A percentile compares a stretch with the other conserved stretches of the same genome.
Conservation (phyloP, 2,329 filamentous ascomycete genomes). For the Elsinoe batatas region DNA sequence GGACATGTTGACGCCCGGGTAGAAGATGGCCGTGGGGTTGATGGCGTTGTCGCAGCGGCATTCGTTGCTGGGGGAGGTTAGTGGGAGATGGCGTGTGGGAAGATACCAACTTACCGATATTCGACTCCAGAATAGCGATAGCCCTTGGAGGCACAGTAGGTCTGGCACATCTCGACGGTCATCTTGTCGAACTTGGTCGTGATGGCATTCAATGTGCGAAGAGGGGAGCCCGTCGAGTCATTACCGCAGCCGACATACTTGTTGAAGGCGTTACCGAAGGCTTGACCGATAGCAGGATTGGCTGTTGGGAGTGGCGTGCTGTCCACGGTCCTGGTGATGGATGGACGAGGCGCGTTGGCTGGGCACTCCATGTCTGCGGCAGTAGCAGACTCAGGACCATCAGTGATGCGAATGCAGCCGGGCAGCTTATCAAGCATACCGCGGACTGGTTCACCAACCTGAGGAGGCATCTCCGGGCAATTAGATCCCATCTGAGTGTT, state of each 20-base stretch:
- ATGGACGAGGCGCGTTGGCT: conserved; percentile 18
- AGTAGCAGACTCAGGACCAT: conserved; percentile 24
- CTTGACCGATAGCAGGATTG: conserved; percentile 20
- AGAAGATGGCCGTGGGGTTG: conserved; percentile 21
- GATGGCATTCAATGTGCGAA: conserved; percentile 21
- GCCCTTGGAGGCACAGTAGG: conserved; percentile 22
- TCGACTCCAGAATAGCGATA: conserved; percentile 26
- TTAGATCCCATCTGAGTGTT: conserved; percentile 18
- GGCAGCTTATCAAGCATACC: conserved; percentile 26
- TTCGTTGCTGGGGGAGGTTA: too few relatives aligned
- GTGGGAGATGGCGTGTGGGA: too few relatives aligned
- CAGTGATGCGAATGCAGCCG: conserved; percentile 26
- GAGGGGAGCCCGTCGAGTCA: conserved; percentile 19
- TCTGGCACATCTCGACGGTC: conserved; percentile 28
- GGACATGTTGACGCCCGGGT: conserved; percentile 20
- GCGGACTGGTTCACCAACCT: conserved; percentile 22
- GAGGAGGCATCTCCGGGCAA: conserved; percentile 22
- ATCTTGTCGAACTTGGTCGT: conserved; percentile 22
- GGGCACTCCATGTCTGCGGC: conserved; percentile 24
- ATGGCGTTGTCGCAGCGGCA: conserved; percentile 13
- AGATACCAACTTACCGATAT: conserved; percentile 18
- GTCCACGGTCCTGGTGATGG: conserved; percentile 22
- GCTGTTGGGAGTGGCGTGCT: conserved; percentile 23
- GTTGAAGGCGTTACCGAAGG: conserved; percentile 22
- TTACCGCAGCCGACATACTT: conserved; percentile 30